phyloP scores from a whole-genome alignment of 2,329 filamentous ascomycete genomes.

The Beauveria asiatica region DNA sequence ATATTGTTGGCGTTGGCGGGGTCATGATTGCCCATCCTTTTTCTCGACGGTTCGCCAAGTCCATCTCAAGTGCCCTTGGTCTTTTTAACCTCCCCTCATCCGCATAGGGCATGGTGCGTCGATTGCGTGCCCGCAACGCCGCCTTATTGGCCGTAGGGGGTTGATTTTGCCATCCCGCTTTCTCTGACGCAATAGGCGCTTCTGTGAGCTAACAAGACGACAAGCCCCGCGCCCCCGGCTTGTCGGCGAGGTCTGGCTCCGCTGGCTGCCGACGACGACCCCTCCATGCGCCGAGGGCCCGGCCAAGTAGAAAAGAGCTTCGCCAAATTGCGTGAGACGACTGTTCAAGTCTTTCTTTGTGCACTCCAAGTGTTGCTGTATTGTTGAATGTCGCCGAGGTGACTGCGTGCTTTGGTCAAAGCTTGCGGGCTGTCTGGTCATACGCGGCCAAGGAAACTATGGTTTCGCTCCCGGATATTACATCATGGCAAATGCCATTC shows the following conservation, averaged over 20 bases:
- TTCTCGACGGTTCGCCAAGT: neutral
- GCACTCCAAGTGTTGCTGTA: too few species aligned
- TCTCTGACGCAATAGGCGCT: constrained; percentile 22
- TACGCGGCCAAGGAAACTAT: too few species aligned
- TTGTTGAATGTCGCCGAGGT: too few species aligned
- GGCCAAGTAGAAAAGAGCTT: too few species aligned
- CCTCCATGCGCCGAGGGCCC: too few species aligned
- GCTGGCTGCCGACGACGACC: too few species aligned
- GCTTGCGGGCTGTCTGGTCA: too few species aligned
- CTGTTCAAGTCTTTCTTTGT: too few species aligned
- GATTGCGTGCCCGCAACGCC: constrained; percentile 21
- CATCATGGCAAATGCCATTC: too few species aligned
- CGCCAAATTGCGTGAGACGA: too few species aligned
- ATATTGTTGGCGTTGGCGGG: neutral
- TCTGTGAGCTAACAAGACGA: constrained; percentile 4
- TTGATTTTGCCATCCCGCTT: constrained; percentile 20
- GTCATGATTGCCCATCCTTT: neutral
- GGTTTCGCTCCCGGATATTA: too few species aligned
- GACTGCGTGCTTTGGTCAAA: too few species aligned
- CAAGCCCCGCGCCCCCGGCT: neutral
- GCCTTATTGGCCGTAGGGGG: constrained; percentile 18
- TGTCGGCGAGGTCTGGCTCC: neutral
- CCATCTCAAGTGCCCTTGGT: neutral
- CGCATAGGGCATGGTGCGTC: constrained; percentile 13
- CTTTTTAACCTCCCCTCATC: neutral